Conservation (phyloP, 345 rosid genomes). For the Pugionium cornutum region DNA sequence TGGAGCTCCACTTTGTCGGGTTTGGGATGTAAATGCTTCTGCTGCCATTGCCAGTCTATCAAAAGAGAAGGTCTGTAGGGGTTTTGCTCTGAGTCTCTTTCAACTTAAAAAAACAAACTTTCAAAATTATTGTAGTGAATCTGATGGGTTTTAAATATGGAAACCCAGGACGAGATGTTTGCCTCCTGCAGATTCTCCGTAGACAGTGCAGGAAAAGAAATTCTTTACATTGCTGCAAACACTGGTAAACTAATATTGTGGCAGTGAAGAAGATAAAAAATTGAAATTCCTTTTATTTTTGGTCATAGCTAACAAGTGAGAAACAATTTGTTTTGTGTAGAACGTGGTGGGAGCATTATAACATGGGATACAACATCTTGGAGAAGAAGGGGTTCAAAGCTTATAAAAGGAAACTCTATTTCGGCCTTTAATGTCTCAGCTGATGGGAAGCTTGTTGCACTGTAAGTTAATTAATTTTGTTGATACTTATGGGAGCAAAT, state of each 20-base stretch:
- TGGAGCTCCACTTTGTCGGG: constrained; percentile 76
- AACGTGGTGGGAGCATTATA: constrained; percentile 64
- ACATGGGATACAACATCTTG: constrained; percentile 72
- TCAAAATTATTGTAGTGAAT: too few species aligned
- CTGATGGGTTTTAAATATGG: not conserved
- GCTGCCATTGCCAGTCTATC: constrained; percentile 60
- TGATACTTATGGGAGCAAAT: not conserved
- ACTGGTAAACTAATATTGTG: constrained; percentile 52
- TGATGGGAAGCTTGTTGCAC: constrained; percentile 77
- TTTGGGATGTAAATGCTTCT: constrained; percentile 77
- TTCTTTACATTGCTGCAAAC: constrained; percentile 71
- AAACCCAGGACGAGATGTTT: constrained; percentile 74
- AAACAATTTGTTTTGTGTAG: constrained; percentile 38
- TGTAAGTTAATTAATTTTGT: constrained; percentile 41
- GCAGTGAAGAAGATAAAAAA: not conserved
- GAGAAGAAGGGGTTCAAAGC: constrained; percentile 62
- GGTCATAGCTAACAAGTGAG: not conserved
- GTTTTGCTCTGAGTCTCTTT: not conserved
- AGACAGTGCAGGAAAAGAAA: constrained; percentile 44
- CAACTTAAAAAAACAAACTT: not conserved
- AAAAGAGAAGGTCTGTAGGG: constrained; percentile 54
- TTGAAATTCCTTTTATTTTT: not conserved
- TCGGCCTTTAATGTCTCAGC: constrained; percentile 76
- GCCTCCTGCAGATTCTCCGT: constrained; percentile 77
- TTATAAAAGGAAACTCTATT: constrained; percentile 52